Percentiles rank a stretch among this genome's conserved stretches.
Conservation (phyloP, 1,284 basidiomycete species). For the Leccinum colubrinum region DNA sequence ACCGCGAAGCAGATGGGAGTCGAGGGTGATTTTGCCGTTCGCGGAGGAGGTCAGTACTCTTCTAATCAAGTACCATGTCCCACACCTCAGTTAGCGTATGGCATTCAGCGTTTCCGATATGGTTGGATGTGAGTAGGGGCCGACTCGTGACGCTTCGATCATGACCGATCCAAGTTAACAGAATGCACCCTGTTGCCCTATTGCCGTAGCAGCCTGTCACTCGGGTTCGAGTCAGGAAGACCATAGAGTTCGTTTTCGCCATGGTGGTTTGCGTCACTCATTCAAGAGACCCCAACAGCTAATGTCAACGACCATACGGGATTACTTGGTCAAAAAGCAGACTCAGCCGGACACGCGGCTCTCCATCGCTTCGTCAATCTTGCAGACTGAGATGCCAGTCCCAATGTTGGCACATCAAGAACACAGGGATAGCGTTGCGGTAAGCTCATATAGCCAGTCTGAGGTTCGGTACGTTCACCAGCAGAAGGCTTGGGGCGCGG, state of each 20-base stretch:
- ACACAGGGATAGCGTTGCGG: conserved; percentile 30
- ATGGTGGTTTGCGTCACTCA: conserved; percentile 1
- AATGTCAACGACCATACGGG: conserved; percentile 61
- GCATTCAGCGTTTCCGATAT: conserved; percentile 71
- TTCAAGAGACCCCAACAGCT: conserved; percentile 42
- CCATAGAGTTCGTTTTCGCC: conserved; percentile 54
- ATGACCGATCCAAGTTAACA: conserved; percentile 29
- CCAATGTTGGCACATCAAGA: conserved; percentile 33
- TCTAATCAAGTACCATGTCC: not conserved
- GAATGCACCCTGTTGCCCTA: conserved; percentile 81
- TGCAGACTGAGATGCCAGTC: conserved; percentile 33
- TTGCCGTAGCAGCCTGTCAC: conserved; percentile 75
- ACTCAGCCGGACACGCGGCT: conserved; percentile 32
- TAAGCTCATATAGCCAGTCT: conserved; percentile 32
- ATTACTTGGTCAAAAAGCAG: conserved; percentile 64
- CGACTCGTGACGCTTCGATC: not conserved
- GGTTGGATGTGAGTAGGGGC: conserved; percentile 60
- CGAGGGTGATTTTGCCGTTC: conserved; percentile 58
- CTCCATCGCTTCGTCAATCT: conserved; percentile 27
- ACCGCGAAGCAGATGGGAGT: conserved; percentile 67
- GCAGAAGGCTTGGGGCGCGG: conserved; percentile 30
- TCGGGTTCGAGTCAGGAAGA: conserved; percentile 81
- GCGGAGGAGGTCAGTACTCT: conserved; percentile 66
- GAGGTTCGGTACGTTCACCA: conserved; percentile 34
- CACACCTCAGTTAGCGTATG: conserved; percentile 6